phyloP scores from a whole-genome alignment of 441 rosid genomes.

The Geranium incanum region DNA sequence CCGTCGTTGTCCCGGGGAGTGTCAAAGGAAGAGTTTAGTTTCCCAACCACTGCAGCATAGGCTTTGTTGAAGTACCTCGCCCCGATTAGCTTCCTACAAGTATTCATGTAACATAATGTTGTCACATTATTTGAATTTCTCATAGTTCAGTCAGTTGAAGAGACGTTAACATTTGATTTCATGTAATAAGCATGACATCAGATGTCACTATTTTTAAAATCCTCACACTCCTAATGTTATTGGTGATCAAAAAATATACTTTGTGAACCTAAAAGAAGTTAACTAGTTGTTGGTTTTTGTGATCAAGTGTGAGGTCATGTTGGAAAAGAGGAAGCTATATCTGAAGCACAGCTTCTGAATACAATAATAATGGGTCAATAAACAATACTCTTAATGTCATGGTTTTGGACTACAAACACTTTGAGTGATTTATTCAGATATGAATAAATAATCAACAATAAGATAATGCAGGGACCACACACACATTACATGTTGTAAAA shows the following conservation, averaged over 20 bases:
- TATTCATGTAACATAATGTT: too few species aligned
- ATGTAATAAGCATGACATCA: too few species aligned
- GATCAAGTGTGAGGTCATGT: neutral
- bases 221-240: too few species aligned
- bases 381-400: neutral
- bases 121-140: too few species aligned
- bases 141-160: too few species aligned
- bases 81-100: slow-evolving; percentile 50
- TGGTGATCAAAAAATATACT: too few species aligned
- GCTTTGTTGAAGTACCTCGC: slow-evolving; percentile 50
- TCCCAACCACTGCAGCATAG: slow-evolving; percentile 5
- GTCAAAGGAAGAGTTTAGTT: slow-evolving; percentile 19
- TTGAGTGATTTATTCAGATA: too few species aligned
- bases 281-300: neutral
- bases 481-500: neutral
- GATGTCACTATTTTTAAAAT: too few species aligned
- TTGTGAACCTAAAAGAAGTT: too few species aligned
- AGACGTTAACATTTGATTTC: too few species aligned
- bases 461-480: neutral
- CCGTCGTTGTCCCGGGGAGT: slow-evolving; percentile 37
- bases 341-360: slow-evolving; percentile 30
- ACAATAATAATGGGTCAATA: neutral
- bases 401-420: neutral
- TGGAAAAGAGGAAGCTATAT: neutral
- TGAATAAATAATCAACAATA: too few species aligned